Evolutionary conservation across 495 filamentous ascomycete genomes (phyloP).

Genomic region (Daldinia vernicosa): DNA sequence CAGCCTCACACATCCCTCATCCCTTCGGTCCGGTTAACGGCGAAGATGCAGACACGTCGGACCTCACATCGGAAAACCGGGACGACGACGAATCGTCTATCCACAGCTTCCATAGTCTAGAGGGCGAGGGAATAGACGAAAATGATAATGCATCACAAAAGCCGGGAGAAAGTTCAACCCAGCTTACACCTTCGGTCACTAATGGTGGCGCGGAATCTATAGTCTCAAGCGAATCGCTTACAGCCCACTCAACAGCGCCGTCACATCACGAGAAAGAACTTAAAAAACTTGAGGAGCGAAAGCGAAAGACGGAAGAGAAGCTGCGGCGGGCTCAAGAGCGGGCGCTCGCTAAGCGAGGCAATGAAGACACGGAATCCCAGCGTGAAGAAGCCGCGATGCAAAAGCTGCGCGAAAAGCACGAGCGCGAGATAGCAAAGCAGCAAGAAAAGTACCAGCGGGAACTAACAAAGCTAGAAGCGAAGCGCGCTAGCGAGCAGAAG

Average conservation of each 20-base stretch:
- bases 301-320: conserved; percentile 74
- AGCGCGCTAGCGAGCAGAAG: conserved; percentile 66
- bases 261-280: conserved; percentile 75
- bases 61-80: conserved; percentile 21
- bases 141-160: conserved; percentile 39
- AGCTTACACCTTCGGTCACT: conserved; percentile 38
- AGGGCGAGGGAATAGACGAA: conserved; percentile 42
- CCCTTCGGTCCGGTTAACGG: conserved; percentile 44
- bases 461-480: conserved; percentile 68
- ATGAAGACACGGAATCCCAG: conserved; percentile 15
- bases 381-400: conserved; percentile 59
- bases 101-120: conserved; percentile 53
- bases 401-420: conserved; percentile 68
- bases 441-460: conserved; percentile 72
- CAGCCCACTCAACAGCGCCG: conserved; percentile 43
- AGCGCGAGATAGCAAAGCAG: conserved; percentile 66
- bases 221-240: conserved; percentile 43
- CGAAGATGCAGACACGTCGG: conserved; percentile 46
- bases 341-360: conserved; percentile 49
- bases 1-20: conserved; percentile 48
- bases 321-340: conserved; percentile 63
- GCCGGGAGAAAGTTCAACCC: conserved; percentile 32
- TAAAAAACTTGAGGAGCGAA: conserved; percentile 74
- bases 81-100: conserved; percentile 50
- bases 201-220: conserved; percentile 48